A percentile compares a stretch with the other conserved stretches of the same genome.
Evolutionary conservation across 306 rosid genomes (phyloP).

Genomic region (Fragaria ananassa): DNA sequence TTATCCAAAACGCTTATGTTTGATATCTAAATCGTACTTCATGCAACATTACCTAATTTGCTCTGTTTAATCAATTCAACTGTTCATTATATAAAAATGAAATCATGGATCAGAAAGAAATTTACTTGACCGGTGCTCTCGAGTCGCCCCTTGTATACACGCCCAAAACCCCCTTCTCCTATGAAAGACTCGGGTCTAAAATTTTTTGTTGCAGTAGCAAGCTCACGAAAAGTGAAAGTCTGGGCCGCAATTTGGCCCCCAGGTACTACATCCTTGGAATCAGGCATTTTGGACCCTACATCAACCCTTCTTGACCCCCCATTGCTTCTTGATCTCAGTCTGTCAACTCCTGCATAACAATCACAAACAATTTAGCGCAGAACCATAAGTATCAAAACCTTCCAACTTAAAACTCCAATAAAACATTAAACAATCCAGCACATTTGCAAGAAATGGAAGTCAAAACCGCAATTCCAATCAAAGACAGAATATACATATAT

Average conservation of each 20-base stretch:
- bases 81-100: neutral
- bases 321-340: slow-evolving; percentile 54
- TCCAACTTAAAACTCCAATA: neutral
- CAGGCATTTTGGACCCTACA: slow-evolving; percentile 33
- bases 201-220: slow-evolving; percentile 70
- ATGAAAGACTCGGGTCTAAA: slow-evolving; percentile 75
- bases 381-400: slow-evolving; percentile 20
- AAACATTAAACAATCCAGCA: neutral
- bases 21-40: neutral
- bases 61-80: neutral
- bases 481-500: neutral
- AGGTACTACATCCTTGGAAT: slow-evolving; percentile 51
- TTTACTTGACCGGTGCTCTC: slow-evolving; percentile 83
- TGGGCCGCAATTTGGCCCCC: slow-evolving; percentile 78
- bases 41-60: neutral
- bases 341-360: slow-evolving; percentile 59
- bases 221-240: slow-evolving; percentile 84
- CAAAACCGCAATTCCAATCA: slow-evolving; percentile 18
- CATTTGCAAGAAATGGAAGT: slow-evolving; percentile 10
- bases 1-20: neutral
- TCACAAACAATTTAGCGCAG: slow-evolving; percentile 22
- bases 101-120: slow-evolving; percentile 1
- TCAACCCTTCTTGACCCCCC: slow-evolving; percentile 57
- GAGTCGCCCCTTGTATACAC: slow-evolving; percentile 80
- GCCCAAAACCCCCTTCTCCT: slow-evolving; percentile 96